phyloP scores from a whole-genome alignment of 345 rosid genomes.

The Melastoma malabathricum region DNA sequence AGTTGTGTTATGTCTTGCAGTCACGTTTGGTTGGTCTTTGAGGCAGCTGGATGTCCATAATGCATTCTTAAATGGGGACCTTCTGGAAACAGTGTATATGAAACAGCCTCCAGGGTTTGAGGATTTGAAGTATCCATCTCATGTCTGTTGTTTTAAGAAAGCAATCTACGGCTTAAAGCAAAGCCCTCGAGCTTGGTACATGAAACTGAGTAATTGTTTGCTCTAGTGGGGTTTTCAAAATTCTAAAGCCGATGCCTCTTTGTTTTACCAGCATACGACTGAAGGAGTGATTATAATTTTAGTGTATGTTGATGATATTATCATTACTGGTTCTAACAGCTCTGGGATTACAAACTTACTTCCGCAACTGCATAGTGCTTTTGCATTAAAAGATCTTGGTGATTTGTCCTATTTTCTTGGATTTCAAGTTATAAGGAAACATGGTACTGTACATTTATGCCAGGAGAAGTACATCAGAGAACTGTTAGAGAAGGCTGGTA shows the following conservation, averaged over 20 bases:
- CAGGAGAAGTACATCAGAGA: neutral
- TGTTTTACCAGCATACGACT: neutral
- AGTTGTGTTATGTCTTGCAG: neutral
- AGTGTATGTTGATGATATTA: neutral
- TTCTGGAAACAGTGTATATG: too few relatives aligned
- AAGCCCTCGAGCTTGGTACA: slow-evolving; percentile 3
- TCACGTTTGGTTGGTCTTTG: neutral
- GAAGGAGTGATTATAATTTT: neutral
- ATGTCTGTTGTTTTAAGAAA: too few relatives aligned
- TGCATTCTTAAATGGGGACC: too few relatives aligned
- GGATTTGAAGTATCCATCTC: too few relatives aligned
- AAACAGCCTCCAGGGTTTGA: too few relatives aligned
- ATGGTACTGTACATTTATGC: neutral
- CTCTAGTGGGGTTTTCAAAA: accelerated
- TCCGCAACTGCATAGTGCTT: neutral
- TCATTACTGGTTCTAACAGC: neutral
- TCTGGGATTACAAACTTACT: accelerated
- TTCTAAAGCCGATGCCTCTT: neutral
- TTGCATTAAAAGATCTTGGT: slow-evolving; percentile 2
- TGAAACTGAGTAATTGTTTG: neutral
- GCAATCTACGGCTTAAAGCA: neutral
- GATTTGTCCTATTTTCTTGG: neutral
- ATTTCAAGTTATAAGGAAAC: neutral
- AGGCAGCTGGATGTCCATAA: neutral
- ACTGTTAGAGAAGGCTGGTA: neutral